A percentile compares a stretch with the other conserved stretches of the same genome.
These are phyloP conservation scores for Umbellularia californica DNA, from an alignment of 164 flowering plant species.

Conservation along the genomic window DNA sequence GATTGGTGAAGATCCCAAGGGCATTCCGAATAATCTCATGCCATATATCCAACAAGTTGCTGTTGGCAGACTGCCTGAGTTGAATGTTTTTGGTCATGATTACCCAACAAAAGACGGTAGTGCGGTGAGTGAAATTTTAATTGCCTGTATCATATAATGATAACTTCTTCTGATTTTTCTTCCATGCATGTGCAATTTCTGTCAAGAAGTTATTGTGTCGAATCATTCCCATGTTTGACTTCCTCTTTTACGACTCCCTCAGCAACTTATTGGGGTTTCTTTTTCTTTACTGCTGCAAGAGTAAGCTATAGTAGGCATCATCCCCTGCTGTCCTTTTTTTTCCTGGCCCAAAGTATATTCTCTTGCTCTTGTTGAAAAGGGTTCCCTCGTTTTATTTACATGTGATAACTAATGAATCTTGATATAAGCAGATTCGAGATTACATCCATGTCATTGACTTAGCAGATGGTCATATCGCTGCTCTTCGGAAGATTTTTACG, in stretches of 20 bases:
- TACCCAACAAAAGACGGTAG: constrained; percentile 90
- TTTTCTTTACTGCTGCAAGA: too few species aligned
- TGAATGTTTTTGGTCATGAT: constrained; percentile 85
- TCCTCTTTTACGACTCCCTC: not conserved
- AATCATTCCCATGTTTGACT: not conserved
- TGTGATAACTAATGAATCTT: too few species aligned
- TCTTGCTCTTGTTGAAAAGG: too few species aligned
- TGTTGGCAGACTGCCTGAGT: constrained; percentile 85
- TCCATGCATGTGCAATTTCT: not conserved
- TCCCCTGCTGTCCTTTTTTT: too few species aligned
- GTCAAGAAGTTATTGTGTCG: not conserved
- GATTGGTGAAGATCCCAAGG: constrained; percentile 96
- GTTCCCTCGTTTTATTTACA: too few species aligned
- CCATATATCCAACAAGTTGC: constrained; percentile 96
- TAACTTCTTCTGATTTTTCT: not conserved
- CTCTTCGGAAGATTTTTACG: constrained; percentile 55
- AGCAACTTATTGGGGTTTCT: not conserved
- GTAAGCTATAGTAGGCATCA: too few species aligned
- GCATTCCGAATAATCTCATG: constrained; percentile 94
- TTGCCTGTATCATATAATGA: not conserved
- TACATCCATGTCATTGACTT: constrained; percentile 89
- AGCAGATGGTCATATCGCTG: constrained; percentile 85
- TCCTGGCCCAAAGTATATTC: too few species aligned
- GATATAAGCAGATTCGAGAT: constrained; percentile 53
- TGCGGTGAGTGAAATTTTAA: constrained; percentile 52